A percentile compares a stretch with the other conserved stretches of the same genome.
Conservation (phyloP, 176 grass and related monocot genomes). For the Juncus inflexus region DNA sequence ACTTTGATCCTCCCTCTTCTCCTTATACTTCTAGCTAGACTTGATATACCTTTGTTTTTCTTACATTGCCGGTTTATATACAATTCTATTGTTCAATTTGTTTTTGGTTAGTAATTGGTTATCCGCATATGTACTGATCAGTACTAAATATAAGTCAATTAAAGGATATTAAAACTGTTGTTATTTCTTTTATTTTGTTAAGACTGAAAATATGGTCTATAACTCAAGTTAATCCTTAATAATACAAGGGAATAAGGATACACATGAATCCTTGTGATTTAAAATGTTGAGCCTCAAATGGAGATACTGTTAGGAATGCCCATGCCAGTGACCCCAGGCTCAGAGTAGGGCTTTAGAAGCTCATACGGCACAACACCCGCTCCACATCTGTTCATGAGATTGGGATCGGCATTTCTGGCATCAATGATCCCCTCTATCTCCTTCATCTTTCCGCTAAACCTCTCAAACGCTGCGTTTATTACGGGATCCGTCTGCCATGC, state of each 20-base stretch:
- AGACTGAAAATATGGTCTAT: no score
- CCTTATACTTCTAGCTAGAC: neutral
- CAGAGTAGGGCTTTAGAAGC: slow-evolving; percentile 43
- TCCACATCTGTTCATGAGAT: slow-evolving; percentile 38
- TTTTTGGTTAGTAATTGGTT: no score
- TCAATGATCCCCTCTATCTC: slow-evolving; percentile 42
- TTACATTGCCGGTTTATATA: no score
- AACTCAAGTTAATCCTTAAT: neutral
- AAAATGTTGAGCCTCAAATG: slow-evolving; percentile 32
- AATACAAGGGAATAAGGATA: neutral
- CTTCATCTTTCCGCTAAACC: slow-evolving; percentile 37
- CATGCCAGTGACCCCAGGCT: slow-evolving; percentile 35
- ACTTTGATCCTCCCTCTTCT: slow-evolving; percentile 62
- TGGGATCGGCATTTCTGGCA: slow-evolving; percentile 15
- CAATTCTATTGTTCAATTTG: no score
- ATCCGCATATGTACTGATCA: no score
- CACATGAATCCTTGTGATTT: neutral
- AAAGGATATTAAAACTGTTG: no score
- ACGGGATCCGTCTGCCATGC: slow-evolving; percentile 30
- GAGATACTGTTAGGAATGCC: slow-evolving; percentile 72
- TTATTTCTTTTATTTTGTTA: no score
- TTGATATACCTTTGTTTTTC: no score
- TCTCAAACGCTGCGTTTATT: slow-evolving; percentile 28
- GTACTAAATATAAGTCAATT: no score
- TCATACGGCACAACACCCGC: slow-evolving; percentile 50